A percentile compares a stretch with the other conserved stretches of the same genome.
Evolutionary conservation across 1,284 basidiomycete species (phyloP).

Genomic region (Vanrija sp.): DNA sequence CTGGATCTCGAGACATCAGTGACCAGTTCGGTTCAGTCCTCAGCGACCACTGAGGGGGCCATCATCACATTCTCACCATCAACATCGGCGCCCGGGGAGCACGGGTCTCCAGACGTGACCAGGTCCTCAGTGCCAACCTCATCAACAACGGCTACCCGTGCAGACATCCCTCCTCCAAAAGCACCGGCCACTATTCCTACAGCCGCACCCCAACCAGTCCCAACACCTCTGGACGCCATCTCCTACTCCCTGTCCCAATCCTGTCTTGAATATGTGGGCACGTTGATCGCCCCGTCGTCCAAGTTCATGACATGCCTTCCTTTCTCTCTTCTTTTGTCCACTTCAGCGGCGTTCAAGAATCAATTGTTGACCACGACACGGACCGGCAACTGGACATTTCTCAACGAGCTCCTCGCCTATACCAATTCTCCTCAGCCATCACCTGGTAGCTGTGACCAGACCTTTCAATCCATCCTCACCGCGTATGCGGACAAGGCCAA

Average conservation of each 20-base stretch:
- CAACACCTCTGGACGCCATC: slow-evolving; percentile 72
- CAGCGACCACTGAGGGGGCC: no score
- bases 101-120: background rate
- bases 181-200: slow-evolving; percentile 49
- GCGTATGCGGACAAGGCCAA: slow-evolving; percentile 28
- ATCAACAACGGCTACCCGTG: no score
- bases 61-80: no score
- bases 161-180: background rate
- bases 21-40: no score
- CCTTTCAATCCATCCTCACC: slow-evolving; percentile 20
- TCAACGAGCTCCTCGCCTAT: slow-evolving; percentile 60
- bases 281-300: slow-evolving; percentile 59
- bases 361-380: slow-evolving; percentile 49
- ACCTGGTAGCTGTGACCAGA: slow-evolving; percentile 25
- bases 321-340: slow-evolving; percentile 64
- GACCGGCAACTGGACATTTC: slow-evolving; percentile 59
- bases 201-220: slow-evolving; percentile 64
- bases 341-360: slow-evolving; percentile 56
- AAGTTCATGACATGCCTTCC: slow-evolving; percentile 68
- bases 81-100: no score
- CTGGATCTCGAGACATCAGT: no score
- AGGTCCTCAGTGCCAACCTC: background rate
- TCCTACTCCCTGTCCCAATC: slow-evolving; percentile 62
- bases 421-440: slow-evolving; percentile 22
- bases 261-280: slow-evolving; percentile 66